phyloP scores from a whole-genome alignment of 2,329 filamentous ascomycete species.

The Fusarium xylarioides region DNA sequence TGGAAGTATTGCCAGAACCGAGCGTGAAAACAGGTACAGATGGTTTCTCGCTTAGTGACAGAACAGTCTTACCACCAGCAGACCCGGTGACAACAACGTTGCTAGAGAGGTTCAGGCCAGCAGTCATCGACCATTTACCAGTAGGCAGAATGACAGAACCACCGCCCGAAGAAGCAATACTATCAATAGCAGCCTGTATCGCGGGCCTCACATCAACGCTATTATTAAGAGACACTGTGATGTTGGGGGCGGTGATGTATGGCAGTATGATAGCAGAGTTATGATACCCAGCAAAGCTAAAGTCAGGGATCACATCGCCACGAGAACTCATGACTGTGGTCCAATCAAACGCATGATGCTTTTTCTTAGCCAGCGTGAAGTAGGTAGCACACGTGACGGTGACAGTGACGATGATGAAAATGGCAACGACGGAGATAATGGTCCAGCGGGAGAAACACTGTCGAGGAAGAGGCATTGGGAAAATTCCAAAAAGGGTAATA shows the following conservation, averaged over 20 bases:
- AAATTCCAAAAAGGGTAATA: neutral
- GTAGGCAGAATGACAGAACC: slow-evolving; percentile 17
- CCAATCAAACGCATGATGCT: slow-evolving; percentile 26
- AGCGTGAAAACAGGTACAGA: slow-evolving; percentile 24
- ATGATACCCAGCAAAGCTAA: slow-evolving; percentile 36
- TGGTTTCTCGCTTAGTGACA: neutral
- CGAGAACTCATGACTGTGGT: neutral
- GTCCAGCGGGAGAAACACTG: slow-evolving; percentile 6
- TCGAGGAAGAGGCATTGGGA: slow-evolving; percentile 11
- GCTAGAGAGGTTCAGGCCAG: slow-evolving; percentile 10
- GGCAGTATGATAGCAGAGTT: slow-evolving; percentile 27
- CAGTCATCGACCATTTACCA: slow-evolving; percentile 20
- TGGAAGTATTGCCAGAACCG: neutral
- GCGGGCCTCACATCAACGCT: neutral
- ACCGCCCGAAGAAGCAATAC: slow-evolving; percentile 5
- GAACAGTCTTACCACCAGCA: neutral
- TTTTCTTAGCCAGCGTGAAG: neutral
- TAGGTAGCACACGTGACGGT: slow-evolving; percentile 7
- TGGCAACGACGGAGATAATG: neutral
- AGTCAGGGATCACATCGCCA: slow-evolving; percentile 34
- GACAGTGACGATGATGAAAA: neutral
- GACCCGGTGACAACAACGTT: slow-evolving; percentile 3
- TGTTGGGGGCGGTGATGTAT: neutral
- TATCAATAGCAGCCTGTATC: slow-evolving; percentile 33
- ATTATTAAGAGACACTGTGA: neutral